Evolutionary conservation across 1,139 yeast genomes (phyloP).

Genomic region (Candida tetrigidarum): DNA sequence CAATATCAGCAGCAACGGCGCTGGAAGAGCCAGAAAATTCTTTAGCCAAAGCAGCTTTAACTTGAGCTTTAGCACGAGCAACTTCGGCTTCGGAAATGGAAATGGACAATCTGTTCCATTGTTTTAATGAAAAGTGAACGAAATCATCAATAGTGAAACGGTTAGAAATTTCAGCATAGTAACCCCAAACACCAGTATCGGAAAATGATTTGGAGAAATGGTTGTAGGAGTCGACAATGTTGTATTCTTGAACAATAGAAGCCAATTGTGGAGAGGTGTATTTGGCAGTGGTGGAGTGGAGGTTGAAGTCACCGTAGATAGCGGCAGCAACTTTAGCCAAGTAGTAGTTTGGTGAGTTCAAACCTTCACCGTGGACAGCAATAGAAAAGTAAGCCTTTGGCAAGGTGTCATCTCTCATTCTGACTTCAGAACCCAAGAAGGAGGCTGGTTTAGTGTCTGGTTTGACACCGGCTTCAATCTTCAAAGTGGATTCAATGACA

Average conservation of each 20-base stretch:
- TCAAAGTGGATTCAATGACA: constrained; percentile 55
- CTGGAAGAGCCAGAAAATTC: constrained; percentile 46
- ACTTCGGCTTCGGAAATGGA: constrained; percentile 79
- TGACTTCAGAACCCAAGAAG: constrained; percentile 83
- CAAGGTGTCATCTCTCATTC: constrained; percentile 85
- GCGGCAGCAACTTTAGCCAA: constrained; percentile 76
- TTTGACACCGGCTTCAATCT: constrained; percentile 56
- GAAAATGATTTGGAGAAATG: constrained; percentile 76
- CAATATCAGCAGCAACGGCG: constrained; percentile 61
- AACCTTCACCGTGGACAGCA: constrained; percentile 74
- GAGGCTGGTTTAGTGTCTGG: constrained; percentile 57
- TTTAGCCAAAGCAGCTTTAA: constrained; percentile 62
- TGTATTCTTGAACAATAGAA: constrained; percentile 71
- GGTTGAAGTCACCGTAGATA: constrained; percentile 64
- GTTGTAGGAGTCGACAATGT: constrained; percentile 68
- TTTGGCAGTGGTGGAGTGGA: constrained; percentile 55
- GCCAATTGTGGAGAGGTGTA: constrained; percentile 88
- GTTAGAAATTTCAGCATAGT: constrained; percentile 66
- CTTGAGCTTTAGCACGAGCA: constrained; percentile 67
- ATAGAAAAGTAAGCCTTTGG: constrained; percentile 79
- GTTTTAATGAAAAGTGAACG: constrained; percentile 76
- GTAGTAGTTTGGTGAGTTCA: constrained; percentile 64
- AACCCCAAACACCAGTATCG: constrained; percentile 86
- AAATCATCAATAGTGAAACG: constrained; percentile 68
- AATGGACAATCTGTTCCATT: constrained; percentile 83